Evolutionary conservation across 1,284 basidiomycete genomes (phyloP), one percentile per base, ranked within the genome.

Genomic region (Apiotrichum gracile): DNA sequence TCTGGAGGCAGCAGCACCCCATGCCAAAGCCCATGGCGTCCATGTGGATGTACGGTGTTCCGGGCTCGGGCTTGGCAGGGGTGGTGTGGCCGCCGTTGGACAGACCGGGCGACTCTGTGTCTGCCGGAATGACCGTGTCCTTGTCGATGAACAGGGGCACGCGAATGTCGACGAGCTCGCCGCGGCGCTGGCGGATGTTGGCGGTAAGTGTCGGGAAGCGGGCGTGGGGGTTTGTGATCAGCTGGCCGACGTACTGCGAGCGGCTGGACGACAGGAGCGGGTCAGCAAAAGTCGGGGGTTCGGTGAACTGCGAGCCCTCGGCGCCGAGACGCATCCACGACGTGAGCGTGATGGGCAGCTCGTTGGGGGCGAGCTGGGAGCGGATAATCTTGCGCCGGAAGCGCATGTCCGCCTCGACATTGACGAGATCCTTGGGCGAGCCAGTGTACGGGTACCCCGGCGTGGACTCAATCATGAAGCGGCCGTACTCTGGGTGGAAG

Each of bases 11-110:
- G 69, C 91, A 96, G 68, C 94, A 97, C 4, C 96, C 96, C 94
- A 97, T 98, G 41, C 96, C 96, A 73, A 99, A 99, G 24, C 93
- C 94, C 96, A 97, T 97, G 2, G 96, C 93, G 74, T 99, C 96
- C 81, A 98, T 84, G 74, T 98, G 98, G 63, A 99, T 92, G 74
- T 97, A 92, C 7, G 71, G 71, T 5, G 65, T 69, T 16, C 63
- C 68, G 3, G 62, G 60, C 72, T 77, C 70, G 5, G 76, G 75
- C 73, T 79, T 69, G 12, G 71, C 67, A 1, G 69, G 69, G 4
- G 27, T 22, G 2, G 29, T 31, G 27, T 13, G 29, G n/a, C 7
- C 8, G 24, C 62, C 68, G 39, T 64, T 63, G 4, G 64, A 35
- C 16, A 38, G 34, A 35, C 46, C 46, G 9, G 55, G 47, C 4